Percentiles rank a stretch among this genome's conserved stretches.
phyloP scores from a whole-genome alignment of 75 land plant species.

The Gnetum montanum region DNA sequence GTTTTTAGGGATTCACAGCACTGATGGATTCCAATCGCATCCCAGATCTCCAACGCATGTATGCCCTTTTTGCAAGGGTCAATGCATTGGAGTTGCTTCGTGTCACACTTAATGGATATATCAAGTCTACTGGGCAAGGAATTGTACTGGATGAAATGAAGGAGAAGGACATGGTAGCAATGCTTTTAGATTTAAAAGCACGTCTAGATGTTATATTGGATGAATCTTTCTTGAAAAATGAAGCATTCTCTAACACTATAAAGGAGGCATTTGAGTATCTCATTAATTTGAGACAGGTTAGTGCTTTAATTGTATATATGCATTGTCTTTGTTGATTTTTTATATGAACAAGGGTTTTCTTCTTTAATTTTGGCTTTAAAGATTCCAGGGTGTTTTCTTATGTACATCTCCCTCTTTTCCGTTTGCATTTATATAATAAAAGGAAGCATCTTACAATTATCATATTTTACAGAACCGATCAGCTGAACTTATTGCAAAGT shows the following conservation, averaged over 20 bases:
- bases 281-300: conserved; percentile 92
- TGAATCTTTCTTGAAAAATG: conserved; percentile 81
- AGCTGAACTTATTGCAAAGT: conserved; percentile 98
- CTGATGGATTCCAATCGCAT: conserved; percentile 95
- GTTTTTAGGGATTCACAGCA: conserved; percentile 64
- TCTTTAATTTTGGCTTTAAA: background rate
- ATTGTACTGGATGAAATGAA: conserved; percentile 98
- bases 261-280: conserved; percentile 98
- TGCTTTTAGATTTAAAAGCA: conserved; percentile 83
- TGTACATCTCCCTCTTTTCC: background rate
- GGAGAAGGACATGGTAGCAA: conserved; percentile 92
- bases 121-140: conserved; percentile 77
- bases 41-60: conserved; percentile 86
- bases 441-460: no score
- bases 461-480: conserved; percentile 74
- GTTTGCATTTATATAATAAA: no score
- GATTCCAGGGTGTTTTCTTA: background rate
- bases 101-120: conserved; percentile 71
- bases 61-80: conserved; percentile 72
- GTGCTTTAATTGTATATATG: background rate
- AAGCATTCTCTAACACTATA: conserved; percentile 80
- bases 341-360: background rate
- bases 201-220: conserved; percentile 95
- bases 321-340: background rate
- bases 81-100: conserved; percentile 75